Conservation (phyloP, 2,329 filamentous ascomycete genomes). For the Colletotrichum simmondsii region DNA sequence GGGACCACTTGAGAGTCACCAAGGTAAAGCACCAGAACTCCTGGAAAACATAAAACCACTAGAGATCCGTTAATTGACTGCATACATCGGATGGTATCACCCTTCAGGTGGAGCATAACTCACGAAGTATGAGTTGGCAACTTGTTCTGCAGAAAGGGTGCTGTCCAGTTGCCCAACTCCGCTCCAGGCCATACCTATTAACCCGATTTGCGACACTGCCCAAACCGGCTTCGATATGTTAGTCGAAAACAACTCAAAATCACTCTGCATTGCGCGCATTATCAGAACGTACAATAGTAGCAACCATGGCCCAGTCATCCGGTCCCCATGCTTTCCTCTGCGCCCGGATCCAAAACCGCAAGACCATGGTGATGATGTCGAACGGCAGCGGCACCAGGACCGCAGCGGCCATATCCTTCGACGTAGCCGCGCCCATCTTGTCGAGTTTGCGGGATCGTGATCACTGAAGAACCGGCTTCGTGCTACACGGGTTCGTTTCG, state of each 20-base stretch:
- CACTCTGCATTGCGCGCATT: neutral
- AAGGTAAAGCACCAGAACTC: constrained; percentile 33
- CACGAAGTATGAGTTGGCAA: constrained; percentile 20
- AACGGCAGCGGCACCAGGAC: constrained; percentile 26
- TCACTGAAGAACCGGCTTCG: constrained; percentile 27
- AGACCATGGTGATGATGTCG: constrained; percentile 6
- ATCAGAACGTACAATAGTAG: constrained; percentile 21
- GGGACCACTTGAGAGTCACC: constrained; percentile 24
- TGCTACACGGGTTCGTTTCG: neutral
- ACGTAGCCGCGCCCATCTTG: constrained; percentile 28
- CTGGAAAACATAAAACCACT: constrained; percentile 32
- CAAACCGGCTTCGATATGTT: constrained; percentile 21
- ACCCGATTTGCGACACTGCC: constrained; percentile 11
- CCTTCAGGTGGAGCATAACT: neutral
- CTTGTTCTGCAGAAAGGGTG: constrained; percentile 15
- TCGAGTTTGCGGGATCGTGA: neutral
- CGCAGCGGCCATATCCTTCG: constrained; percentile 29
- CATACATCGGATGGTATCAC: neutral
- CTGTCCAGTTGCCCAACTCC: constrained; percentile 24
- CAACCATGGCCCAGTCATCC: constrained; percentile 32
- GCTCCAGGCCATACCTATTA: constrained; percentile 32
- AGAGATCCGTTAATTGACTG: neutral
- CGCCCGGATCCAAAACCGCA: constrained; percentile 26
- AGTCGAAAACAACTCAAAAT: neutral
- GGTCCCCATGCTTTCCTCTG: constrained; percentile 32